Conservation (phyloP, 352 stramenopile species). For the Peronospora destructor region DNA sequence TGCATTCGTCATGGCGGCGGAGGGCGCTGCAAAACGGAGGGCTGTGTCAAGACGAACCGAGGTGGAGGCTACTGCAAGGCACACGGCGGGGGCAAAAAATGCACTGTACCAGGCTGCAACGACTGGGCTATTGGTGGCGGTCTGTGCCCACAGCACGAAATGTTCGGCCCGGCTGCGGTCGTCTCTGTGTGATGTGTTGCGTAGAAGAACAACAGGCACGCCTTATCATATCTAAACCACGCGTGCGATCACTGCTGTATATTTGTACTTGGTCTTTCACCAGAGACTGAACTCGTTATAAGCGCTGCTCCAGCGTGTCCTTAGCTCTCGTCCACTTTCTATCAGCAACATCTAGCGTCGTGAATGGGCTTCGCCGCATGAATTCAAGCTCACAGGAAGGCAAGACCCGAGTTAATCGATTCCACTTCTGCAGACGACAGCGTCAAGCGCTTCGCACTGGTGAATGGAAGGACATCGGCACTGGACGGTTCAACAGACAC, state of each 20-base stretch:
- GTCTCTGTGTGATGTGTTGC: constrained; percentile 41
- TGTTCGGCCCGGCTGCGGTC: constrained; percentile 38
- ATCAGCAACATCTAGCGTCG: background rate
- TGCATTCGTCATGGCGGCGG: constrained; percentile 81
- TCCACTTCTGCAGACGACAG: constrained; percentile 57
- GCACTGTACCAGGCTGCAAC: constrained; percentile 44
- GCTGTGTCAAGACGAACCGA: constrained; percentile 68
- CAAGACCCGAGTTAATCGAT: constrained; percentile 76
- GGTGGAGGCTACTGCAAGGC: constrained; percentile 73
- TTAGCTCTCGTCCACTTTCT: background rate
- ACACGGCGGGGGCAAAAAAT: constrained; percentile 79
- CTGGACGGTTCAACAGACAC: constrained; percentile 48
- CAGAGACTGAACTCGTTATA: background rate
- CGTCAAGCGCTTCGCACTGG: constrained; percentile 53
- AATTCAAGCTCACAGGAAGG: constrained; percentile 52
- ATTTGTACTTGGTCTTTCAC: constrained; percentile 16
- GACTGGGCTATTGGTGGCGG: constrained; percentile 69
- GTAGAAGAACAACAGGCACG: constrained; percentile 9
- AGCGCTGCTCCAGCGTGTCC: constrained; percentile 1
- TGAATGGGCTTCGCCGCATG: constrained; percentile 6
- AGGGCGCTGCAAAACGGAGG: constrained; percentile 54
- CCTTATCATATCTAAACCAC: constrained; percentile 18
- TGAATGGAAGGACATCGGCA: constrained; percentile 57
- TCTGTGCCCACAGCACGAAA: constrained; percentile 52
- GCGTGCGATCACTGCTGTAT: constrained; percentile 16